Evolutionary conservation across 768 basidiomycete genomes (phyloP).

Genomic region (Lactarius akahatsu): DNA sequence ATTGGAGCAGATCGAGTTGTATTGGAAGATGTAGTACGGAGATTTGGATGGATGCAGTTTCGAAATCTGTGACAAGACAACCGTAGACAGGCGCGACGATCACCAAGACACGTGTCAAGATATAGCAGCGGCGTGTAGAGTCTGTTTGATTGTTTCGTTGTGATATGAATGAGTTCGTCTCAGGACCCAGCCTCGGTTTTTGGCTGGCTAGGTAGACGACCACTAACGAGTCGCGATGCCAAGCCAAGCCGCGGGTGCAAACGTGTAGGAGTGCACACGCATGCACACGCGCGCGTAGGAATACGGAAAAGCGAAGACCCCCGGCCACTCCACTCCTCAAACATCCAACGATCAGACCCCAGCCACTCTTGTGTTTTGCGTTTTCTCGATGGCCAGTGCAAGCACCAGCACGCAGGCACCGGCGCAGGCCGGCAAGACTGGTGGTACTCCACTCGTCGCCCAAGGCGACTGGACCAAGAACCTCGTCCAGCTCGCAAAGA

Average conservation of each 20-base stretch:
- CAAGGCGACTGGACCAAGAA: slow-evolving; percentile 87
- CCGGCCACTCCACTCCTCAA: background rate
- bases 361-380: slow-evolving; percentile 21
- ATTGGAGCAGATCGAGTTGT: background rate
- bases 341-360: slow-evolving; percentile 9
- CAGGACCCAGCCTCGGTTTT: background rate
- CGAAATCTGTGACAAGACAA: slow-evolving; percentile 4
- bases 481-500: slow-evolving; percentile 82
- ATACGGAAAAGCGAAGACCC: background rate
- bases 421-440: slow-evolving; percentile 23
- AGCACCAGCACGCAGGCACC: slow-evolving; percentile 27
- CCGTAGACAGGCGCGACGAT: slow-evolving; percentile 4
- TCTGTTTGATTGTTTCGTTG: background rate
- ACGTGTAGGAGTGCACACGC: no score
- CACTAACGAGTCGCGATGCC: background rate
- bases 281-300: background rate
- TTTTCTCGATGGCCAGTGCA: slow-evolving; percentile 23
- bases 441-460: slow-evolving; percentile 49
- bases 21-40: slow-evolving; percentile 16
- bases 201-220: background rate
- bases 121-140: background rate
- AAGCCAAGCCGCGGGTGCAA: background rate
- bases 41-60: slow-evolving; percentile 18
- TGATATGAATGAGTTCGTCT: background rate
- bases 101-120: background rate